Percentiles rank a stretch among this genome's conserved stretches.
These are phyloP conservation scores for Penicillium sp. DNA, from an alignment of 2,329 filamentous ascomycete genomes.

Conservation along the genomic window DNA sequence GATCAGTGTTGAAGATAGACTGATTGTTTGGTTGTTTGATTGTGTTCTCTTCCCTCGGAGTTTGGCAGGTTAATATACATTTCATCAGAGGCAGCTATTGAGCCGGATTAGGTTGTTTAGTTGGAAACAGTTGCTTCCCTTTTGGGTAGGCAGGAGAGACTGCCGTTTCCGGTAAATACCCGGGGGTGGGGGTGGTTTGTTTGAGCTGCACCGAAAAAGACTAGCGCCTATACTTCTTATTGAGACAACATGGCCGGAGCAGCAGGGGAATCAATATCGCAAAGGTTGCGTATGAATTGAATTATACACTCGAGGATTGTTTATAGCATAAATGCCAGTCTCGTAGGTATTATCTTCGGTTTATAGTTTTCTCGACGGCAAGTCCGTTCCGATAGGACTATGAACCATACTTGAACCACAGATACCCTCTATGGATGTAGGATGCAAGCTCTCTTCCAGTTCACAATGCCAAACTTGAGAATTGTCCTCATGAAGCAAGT, in stretches of 20 bases:
- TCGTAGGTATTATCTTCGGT: too few relatives aligned
- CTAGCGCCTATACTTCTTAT: background rate
- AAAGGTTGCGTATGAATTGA: background rate
- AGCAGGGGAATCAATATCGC: background rate
- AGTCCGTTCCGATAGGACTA: too few relatives aligned
- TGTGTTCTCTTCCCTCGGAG: background rate
- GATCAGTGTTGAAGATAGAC: background rate
- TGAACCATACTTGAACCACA: too few relatives aligned
- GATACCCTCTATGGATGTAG: too few relatives aligned
- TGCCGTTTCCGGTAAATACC: constrained; percentile 8
- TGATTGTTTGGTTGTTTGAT: background rate
- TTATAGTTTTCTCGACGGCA: too few relatives aligned
- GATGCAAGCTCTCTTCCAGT: too few relatives aligned
- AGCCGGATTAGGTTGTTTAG: constrained; percentile 4
- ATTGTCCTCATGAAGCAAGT: too few relatives aligned
- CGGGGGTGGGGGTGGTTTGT: background rate
- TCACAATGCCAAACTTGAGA: too few relatives aligned
- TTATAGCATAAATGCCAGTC: background rate
- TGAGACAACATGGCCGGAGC: background rate
- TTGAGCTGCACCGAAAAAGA: background rate
- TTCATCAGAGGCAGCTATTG: background rate
- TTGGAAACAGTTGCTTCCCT: background rate
- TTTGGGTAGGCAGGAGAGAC: background rate
- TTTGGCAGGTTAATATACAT: background rate
- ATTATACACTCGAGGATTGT: background rate